These are phyloP conservation scores for Aspergillus wentii DNA, from an alignment of 495 filamentous ascomycete species.

Conservation along the genomic window DNA sequence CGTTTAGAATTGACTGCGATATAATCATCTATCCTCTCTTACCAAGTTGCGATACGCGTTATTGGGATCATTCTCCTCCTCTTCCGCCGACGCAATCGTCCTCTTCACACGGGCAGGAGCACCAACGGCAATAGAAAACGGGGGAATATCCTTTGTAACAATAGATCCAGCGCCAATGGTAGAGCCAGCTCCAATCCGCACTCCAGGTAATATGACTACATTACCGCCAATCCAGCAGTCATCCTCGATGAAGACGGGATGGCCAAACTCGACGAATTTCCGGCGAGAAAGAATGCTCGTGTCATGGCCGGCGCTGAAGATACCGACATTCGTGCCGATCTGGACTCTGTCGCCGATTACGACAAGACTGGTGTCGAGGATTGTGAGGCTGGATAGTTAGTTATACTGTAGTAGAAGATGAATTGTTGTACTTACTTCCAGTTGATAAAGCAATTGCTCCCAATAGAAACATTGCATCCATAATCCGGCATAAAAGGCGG, in stretches of 20 bases:
- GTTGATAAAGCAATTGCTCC: conserved; percentile 47
- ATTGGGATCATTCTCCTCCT: conserved; percentile 14
- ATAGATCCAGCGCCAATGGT: conserved; percentile 42
- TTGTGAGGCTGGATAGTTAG: conserved; percentile 35
- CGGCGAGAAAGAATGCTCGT: conserved; percentile 64
- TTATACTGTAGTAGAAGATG: too few relatives aligned
- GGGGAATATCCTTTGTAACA: conserved; percentile 44
- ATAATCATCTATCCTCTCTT: conserved; percentile 6
- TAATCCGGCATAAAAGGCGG: conserved; percentile 51
- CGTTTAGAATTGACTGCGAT: too few relatives aligned
- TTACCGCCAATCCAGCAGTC: conserved; percentile 85
- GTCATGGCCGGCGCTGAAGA: conserved; percentile 67
- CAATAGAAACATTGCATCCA: conserved; percentile 49
- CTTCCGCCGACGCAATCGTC: conserved; percentile 14
- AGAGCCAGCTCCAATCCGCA: conserved; percentile 48
- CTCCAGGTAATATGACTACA: conserved; percentile 65
- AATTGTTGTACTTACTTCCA: conserved; percentile 49
- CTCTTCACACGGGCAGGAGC: conserved; percentile 22
- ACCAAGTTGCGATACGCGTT: conserved; percentile 13
- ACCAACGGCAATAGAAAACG: conserved; percentile 36
- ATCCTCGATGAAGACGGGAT: conserved; percentile 68
- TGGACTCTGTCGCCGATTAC: conserved; percentile 72
- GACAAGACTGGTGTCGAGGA: conserved; percentile 71
- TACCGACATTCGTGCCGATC: conserved; percentile 65
- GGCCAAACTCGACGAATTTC: conserved; percentile 66